Base-by-base conservation (phyloP, 805 yeast species). In the Monosporozyma servazzii region DNA sequence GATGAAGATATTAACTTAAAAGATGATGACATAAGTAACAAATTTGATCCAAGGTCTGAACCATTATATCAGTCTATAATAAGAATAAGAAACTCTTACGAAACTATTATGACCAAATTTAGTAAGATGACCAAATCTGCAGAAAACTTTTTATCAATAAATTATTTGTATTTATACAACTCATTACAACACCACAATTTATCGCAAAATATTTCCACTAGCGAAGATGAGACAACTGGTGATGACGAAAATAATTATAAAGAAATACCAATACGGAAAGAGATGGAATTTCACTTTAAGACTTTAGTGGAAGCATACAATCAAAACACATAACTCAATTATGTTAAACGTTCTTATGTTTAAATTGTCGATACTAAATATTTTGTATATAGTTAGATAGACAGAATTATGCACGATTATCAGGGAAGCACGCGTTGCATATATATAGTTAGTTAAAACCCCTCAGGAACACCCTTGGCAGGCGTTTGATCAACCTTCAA, bases 381-480 rank as follows among this genome's bases (percentile, higher is more conserved):
- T 10, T 15, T 15, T 23, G 11, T 41, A 23, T 41, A 41, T 41
- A 23, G n/a, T 39, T 18, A 17, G 21, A 39, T 39, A 39, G 42
- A 39, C 25, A 18, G 18, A 39, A 7, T 18, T 5, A 21, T 5
- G 25, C 20, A 20, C 2, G 29, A 20, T 11, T 13, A 23, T 15
- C 18, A 21, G 10, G 36, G 5, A 15, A 18, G 15, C 25, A 30
- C 7, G 2, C 27, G 7, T 25, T 25, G 6, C 7, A 25, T 25
- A 25, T 1, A 25, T 4, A n/a, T 20, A 8, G 18, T 17, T n/a
- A 55, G 69, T 56, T 71, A 79, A 66, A 89, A 89, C 7, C 95
- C 95, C 49, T 83, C 85, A 1, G 96, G 96, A 11, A 88, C 96
- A 7, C 95, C 96, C 54, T 77, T 77, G 0, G 96, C 96, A 56